Conservation (phyloP, 768 basidiomycete species). For the Sporobolomyces pararoseus region DNA sequence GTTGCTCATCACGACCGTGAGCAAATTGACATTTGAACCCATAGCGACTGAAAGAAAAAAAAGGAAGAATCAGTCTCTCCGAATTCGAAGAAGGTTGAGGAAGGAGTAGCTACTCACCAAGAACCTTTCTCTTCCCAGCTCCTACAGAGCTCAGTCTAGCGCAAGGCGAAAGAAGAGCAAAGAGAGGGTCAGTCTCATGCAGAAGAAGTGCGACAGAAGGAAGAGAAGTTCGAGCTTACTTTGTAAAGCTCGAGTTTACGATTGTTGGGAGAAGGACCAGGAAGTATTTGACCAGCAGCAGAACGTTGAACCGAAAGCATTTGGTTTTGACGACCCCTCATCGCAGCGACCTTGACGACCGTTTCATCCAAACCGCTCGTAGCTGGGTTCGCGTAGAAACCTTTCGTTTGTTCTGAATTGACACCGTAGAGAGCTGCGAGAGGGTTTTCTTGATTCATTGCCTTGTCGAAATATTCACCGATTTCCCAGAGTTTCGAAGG, state of each 20-base stretch:
- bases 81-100: neutral
- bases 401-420: conserved; percentile 32
- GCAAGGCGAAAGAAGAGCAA: neutral
- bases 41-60: conserved; percentile 62
- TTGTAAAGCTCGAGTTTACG: conserved; percentile 86
- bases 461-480: conserved; percentile 34
- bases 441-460: conserved; percentile 35
- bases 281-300: conserved; percentile 36
- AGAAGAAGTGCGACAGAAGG: neutral
- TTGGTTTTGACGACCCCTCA: conserved; percentile 33
- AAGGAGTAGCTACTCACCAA: conserved; percentile 47
- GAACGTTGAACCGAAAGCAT: conserved; percentile 26
- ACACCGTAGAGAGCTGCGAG: conserved; percentile 38
- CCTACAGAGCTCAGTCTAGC: conserved; percentile 39
- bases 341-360: conserved; percentile 34
- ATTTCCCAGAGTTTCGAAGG: conserved; percentile 14
- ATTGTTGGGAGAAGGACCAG: conserved; percentile 83
- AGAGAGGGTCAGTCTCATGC: neutral
- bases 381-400: conserved; percentile 30
- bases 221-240: conserved; percentile 52
- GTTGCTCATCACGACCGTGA: conserved; percentile 82
- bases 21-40: conserved; percentile 88
- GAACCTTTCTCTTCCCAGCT: conserved; percentile 51
- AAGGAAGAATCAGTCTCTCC: neutral
- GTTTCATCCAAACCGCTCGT: conserved; percentile 34